phyloP scores from a whole-genome alignment of 768 basidiomycete species.

The Tephrocybe rancida region DNA sequence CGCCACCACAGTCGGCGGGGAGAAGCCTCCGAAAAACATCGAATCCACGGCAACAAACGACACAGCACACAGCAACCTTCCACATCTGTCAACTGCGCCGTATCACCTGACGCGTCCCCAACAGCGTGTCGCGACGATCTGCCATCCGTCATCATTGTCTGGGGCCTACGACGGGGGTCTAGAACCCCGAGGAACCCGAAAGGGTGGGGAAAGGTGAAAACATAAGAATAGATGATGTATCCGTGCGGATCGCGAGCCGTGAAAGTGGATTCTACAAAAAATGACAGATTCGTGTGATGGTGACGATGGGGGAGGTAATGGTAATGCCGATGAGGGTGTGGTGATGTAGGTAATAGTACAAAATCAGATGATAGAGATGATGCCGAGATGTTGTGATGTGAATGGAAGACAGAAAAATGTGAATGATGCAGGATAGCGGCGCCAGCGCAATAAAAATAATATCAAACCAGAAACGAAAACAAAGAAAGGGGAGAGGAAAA shows the following conservation, averaged over 20 bases:
- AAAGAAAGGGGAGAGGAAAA: not conserved
- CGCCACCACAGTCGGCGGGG: not conserved
- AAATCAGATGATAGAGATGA: not conserved
- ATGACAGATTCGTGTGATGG: not conserved
- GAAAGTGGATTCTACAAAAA: not conserved
- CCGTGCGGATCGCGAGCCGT: not conserved
- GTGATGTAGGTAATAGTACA: not conserved
- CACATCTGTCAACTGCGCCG: not conserved
- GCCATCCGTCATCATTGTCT: not conserved
- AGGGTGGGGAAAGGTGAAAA: not conserved
- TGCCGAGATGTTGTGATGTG: slow-evolving; percentile 2
- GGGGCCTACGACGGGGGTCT: not conserved
- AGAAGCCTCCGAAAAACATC: not conserved
- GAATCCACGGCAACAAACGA: not conserved
- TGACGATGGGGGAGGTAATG: not conserved
- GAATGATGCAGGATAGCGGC: not conserved
- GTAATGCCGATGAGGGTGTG: not conserved
- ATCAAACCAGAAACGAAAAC: not conserved
- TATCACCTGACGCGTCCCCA: not conserved
- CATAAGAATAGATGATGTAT: not conserved
- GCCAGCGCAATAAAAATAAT: not conserved
- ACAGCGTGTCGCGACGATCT: not conserved
- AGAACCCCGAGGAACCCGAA: not conserved
- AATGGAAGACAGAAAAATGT: not conserved
- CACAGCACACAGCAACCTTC: not conserved